Conservation (phyloP, 306 rosid species). For the Dryas octopetala region DNA sequence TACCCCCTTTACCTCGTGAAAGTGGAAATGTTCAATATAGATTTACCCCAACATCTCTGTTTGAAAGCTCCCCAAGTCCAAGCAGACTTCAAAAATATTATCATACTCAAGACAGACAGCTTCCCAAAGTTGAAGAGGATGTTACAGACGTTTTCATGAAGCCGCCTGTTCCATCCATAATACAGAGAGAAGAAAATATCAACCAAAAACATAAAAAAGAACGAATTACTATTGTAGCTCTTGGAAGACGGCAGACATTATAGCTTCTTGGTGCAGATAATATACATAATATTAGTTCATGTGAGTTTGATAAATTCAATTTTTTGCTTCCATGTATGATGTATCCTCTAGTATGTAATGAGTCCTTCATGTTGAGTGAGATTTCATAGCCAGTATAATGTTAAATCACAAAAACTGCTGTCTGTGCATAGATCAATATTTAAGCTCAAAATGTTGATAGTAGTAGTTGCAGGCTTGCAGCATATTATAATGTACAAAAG, state of each 20-base stretch:
- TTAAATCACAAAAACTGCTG: too few species aligned
- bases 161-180: conserved; percentile 31
- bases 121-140: conserved; percentile 20
- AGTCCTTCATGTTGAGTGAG: too few species aligned
- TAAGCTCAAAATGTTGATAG: too few species aligned
- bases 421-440: too few species aligned
- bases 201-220: neutral
- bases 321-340: too few species aligned
- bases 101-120: conserved; percentile 6
- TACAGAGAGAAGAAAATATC: conserved; percentile 23
- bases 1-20: conserved; percentile 43
- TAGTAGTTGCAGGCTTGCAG: too few species aligned
- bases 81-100: conserved; percentile 14
- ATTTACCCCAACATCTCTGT: conserved; percentile 20
- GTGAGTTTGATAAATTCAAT: neutral
- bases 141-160: conserved; percentile 24
- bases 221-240: neutral
- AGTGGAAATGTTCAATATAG: conserved; percentile 30
- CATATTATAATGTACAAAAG: too few species aligned
- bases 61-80: conserved; percentile 24
- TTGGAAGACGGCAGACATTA: neutral
- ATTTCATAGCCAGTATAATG: too few species aligned
- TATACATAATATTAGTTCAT: too few species aligned
- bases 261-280: too few species aligned
- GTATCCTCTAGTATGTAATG: too few species aligned